Percentiles rank a stretch among this genome's conserved stretches.
Conservation (phyloP, 495 filamentous ascomycete species). For the Penicillium maclennaniae region DNA sequence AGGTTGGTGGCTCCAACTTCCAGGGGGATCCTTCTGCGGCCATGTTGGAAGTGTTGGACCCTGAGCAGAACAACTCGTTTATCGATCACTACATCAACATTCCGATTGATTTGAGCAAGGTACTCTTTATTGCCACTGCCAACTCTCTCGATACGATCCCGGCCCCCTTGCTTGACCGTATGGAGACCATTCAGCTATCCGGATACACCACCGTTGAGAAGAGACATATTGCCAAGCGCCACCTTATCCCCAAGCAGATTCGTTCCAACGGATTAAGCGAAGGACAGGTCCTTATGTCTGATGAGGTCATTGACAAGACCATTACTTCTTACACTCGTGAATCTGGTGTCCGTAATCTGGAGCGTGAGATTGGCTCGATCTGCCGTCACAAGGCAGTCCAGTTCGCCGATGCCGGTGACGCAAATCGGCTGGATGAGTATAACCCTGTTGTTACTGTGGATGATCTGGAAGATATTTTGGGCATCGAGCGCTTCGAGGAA, state of each 20-base stretch:
- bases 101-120: conserved; percentile 92
- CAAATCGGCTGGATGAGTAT: conserved; percentile 64
- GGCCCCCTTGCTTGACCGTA: conserved; percentile 87
- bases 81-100: conserved; percentile 96
- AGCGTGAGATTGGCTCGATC: conserved; percentile 91
- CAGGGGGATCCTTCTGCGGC: conserved; percentile 98
- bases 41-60: conserved; percentile 97
- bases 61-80: conserved; percentile 95
- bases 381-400: conserved; percentile 94
- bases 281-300: conserved; percentile 68
- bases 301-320: conserved; percentile 87
- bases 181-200: conserved; percentile 89
- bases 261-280: conserved; percentile 70
- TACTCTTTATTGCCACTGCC: conserved; percentile 97
- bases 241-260: conserved; percentile 93
- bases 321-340: conserved; percentile 96
- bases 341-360: conserved; percentile 94
- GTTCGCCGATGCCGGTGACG: conserved; percentile 83
- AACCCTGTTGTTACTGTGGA: conserved; percentile 66
- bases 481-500: conserved; percentile 91
- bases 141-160: conserved; percentile 96
- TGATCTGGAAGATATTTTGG: conserved; percentile 86
- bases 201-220: conserved; percentile 99
- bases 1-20: conserved; percentile 86
- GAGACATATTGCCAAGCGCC: conserved; percentile 86